Evolutionary conservation across 208 protist genomes (phyloP).

Genomic region (Leptomonas pyrrhocoris): DNA sequence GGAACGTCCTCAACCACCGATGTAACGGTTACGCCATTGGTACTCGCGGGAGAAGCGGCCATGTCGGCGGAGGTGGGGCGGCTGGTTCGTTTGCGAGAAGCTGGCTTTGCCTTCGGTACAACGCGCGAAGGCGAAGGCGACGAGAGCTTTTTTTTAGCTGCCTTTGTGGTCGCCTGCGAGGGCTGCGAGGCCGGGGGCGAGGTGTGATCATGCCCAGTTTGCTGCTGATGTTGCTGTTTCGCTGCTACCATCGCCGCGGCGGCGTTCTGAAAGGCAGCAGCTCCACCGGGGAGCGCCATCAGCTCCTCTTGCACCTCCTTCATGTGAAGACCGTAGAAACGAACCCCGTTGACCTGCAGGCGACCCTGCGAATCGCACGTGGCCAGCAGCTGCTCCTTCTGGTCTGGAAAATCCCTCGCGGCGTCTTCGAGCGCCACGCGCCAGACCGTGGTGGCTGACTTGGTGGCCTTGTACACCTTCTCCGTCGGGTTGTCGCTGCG

Average conservation of each 20-base stretch:
- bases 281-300: constrained; percentile 38
- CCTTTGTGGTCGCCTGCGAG: not conserved
- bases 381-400: not conserved
- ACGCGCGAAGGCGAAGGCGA: constrained; percentile 3
- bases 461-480: constrained; percentile 40
- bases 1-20: not conserved
- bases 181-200: constrained; percentile 3
- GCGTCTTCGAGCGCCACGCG: constrained; percentile 54
- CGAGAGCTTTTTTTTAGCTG: constrained; percentile 1
- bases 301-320: constrained; percentile 37
- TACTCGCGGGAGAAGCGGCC: not conserved
- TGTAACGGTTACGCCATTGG: not conserved
- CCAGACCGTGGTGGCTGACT: constrained; percentile 45
- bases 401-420: constrained; percentile 53
- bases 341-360: constrained; percentile 32
- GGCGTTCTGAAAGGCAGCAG: constrained; percentile 19
- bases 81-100: not conserved
- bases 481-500: constrained; percentile 65
- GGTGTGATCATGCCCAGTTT: not conserved
- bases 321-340: constrained; percentile 46
- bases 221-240: constrained; percentile 2
- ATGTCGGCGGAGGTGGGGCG: constrained; percentile 4
- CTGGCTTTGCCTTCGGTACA: not conserved
- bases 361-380: constrained; percentile 17
- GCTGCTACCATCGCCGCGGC: not conserved